Base-by-base conservation (phyloP, 2,329 filamentous ascomycete species). In the Aspergillus pseudoterreus region DNA sequence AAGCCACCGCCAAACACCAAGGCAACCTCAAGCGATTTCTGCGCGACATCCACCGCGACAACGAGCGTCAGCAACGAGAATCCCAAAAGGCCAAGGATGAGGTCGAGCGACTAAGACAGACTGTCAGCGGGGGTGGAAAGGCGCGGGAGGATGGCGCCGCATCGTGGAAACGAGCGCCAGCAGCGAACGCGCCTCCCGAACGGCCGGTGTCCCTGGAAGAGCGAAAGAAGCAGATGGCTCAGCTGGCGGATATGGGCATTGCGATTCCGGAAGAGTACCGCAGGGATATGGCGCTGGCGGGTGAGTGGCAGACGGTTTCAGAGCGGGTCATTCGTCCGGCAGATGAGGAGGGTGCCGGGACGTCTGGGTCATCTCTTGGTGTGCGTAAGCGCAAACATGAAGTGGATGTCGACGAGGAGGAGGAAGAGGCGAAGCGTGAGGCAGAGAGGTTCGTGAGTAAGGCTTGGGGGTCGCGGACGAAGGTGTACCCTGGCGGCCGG, bases 231-330 rank as follows among this genome's bases (percentile, higher is more conserved):
- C 94, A 99, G 72, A 82, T 95, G 63, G 86, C 91, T 57, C 91
- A 97, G 71, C 78, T 99, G 10, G 91, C 87, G 4, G 88, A 87
- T 33, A 81, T 99, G 79, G 94, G 94, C 0, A 84, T 99, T 45
- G 83, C 84, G 43, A 82, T 97, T 49, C 94, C 94, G 0, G 85
- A 89, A 42, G 85, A 88, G 58, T 84, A 90, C 51, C 79, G 90
- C 53, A 78, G 81, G 2, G 89, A 94, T 53, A 84, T 96, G 82
- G 91, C 92, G 4, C 84, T 96, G 76, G 85, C 87, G 4, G 90
- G 94, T 30, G 88, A 95, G 48, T 99, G 92, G 92, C 84, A 90
- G 52, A 83, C 81, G 5, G 82, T 89, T 38, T 78, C 83, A 42
- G 78, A 76, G 57, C 72, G 61, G 27, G 60, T 63, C 19, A 63